Percentiles rank a stretch among this genome's conserved stretches.
Conservation (phyloP, 257 asterid species). For the Solanum piurae region DNA sequence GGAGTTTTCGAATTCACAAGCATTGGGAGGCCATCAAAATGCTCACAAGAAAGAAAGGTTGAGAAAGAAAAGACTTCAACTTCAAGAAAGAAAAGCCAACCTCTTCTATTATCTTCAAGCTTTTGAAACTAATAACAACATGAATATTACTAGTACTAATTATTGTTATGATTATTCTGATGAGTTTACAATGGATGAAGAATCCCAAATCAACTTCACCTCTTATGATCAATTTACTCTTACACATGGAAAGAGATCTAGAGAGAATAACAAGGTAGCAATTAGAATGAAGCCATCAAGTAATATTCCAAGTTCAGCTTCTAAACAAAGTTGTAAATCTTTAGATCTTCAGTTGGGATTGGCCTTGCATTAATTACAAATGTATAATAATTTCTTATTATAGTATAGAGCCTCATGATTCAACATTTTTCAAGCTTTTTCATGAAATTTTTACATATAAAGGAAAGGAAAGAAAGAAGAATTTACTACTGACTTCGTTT, state of each 20-base stretch:
- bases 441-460: background rate
- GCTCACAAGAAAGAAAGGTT: slow-evolving; percentile 93
- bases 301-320: slow-evolving; percentile 4
- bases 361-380: slow-evolving; percentile 26
- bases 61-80: slow-evolving; percentile 66
- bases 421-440: background rate
- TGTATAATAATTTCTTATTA: background rate
- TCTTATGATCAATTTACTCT: slow-evolving; percentile 28
- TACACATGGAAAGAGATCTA: slow-evolving; percentile 16
- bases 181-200: slow-evolving; percentile 22
- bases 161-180: slow-evolving; percentile 1
- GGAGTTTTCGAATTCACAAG: slow-evolving; percentile 69
- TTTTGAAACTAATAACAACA: slow-evolving; percentile 1
- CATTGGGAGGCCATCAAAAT: slow-evolving; percentile 93
- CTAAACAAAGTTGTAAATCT: slow-evolving; percentile 32
- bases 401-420: background rate
- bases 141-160: slow-evolving; percentile 1
- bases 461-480: background rate
- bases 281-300: slow-evolving; percentile 1
- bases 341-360: slow-evolving; percentile 72
- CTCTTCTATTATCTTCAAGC: slow-evolving; percentile 56
- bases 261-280: slow-evolving; percentile 2
- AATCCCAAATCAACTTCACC: slow-evolving; percentile 51
- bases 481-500: background rate
- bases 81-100: slow-evolving; percentile 70